phyloP scores from a whole-genome alignment of 1,284 basidiomycete species.

The Gomphus bonarii region DNA sequence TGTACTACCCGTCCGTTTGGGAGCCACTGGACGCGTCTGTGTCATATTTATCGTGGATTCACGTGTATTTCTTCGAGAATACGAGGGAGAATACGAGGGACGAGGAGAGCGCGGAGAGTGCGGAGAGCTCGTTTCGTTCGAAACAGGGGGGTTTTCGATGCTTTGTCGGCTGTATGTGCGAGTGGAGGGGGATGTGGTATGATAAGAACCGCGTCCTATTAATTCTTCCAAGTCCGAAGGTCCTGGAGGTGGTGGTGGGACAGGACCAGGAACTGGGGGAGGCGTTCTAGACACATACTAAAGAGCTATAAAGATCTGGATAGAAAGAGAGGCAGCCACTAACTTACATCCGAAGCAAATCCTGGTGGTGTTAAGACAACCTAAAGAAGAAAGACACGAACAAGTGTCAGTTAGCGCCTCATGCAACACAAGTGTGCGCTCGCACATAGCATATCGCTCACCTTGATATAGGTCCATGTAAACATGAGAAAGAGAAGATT shows the following conservation, averaged over 20 bases:
- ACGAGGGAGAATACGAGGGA: not conserved
- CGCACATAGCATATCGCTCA: constrained; percentile 19
- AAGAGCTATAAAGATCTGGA: not conserved
- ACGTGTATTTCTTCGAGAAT: not conserved
- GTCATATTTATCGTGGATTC: not conserved
- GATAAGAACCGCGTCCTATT: not conserved
- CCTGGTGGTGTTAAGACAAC: constrained; percentile 58
- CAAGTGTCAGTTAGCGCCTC: not conserved
- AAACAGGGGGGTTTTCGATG: not conserved
- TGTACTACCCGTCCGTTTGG: constrained; percentile 11
- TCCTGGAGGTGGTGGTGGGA: constrained; percentile 13
- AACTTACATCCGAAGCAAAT: constrained; percentile 52
- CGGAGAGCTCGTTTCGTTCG: not conserved
- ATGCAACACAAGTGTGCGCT: constrained; percentile 4
- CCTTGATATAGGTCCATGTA: constrained; percentile 63
- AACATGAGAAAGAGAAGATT: constrained; percentile 55
- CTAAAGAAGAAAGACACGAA: constrained; percentile 22
- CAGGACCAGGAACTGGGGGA: constrained; percentile 15
- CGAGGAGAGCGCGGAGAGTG: not conserved
- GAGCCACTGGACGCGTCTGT: not conserved
- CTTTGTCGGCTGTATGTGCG: constrained; percentile 1
- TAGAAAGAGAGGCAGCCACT: not conserved
- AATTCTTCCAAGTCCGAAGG: constrained; percentile 6
- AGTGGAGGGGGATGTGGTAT: not conserved
- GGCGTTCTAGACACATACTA: constrained; percentile 24